Evolutionary conservation across 768 basidiomycete genomes (phyloP).

Genomic region (Lactifluus echinatus): DNA sequence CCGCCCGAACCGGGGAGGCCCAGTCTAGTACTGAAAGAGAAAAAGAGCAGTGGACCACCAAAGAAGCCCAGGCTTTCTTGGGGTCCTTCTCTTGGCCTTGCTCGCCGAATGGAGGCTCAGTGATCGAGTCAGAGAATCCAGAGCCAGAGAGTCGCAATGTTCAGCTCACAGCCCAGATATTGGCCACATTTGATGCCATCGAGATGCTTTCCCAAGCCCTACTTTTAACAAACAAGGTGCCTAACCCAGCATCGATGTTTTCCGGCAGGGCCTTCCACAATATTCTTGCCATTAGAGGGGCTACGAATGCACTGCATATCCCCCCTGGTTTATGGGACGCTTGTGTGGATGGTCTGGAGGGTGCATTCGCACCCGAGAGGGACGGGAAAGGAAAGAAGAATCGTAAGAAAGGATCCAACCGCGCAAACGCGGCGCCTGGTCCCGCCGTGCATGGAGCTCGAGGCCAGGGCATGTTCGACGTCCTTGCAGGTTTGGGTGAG

Average conservation of each 20-base stretch:
- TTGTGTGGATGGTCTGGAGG: slow-evolving; percentile 11
- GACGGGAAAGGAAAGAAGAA: slow-evolving; percentile 5
- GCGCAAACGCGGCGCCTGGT: neutral
- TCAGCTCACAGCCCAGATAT: slow-evolving; percentile 58
- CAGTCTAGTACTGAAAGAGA: slow-evolving; percentile 47
- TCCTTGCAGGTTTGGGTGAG: slow-evolving; percentile 9
- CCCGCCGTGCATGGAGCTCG: neutral
- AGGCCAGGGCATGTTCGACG: slow-evolving; percentile 4
- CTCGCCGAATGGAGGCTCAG: neutral
- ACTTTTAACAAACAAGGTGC: slow-evolving; percentile 42
- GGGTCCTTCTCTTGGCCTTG: slow-evolving; percentile 34
- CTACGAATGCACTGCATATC: slow-evolving; percentile 11
- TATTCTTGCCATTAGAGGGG: slow-evolving; percentile 32
- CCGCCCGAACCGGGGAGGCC: slow-evolving; percentile 42
- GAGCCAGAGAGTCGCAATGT: slow-evolving; percentile 50
- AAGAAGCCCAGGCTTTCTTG: slow-evolving; percentile 54
- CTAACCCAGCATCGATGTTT: slow-evolving; percentile 39
- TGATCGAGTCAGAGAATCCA: slow-evolving; percentile 23
- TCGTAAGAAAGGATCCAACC: slow-evolving; percentile 32
- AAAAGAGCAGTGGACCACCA: slow-evolving; percentile 59
- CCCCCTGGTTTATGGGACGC: slow-evolving; percentile 21
- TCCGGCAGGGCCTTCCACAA: slow-evolving; percentile 57
- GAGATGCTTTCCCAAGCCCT: slow-evolving; percentile 54
- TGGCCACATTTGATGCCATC: slow-evolving; percentile 50
- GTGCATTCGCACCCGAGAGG: slow-evolving; percentile 5